Percentiles rank a stretch among this genome's conserved stretches.
phyloP scores from a whole-genome alignment of 768 basidiomycete species.

The Boletus sensibilis region DNA sequence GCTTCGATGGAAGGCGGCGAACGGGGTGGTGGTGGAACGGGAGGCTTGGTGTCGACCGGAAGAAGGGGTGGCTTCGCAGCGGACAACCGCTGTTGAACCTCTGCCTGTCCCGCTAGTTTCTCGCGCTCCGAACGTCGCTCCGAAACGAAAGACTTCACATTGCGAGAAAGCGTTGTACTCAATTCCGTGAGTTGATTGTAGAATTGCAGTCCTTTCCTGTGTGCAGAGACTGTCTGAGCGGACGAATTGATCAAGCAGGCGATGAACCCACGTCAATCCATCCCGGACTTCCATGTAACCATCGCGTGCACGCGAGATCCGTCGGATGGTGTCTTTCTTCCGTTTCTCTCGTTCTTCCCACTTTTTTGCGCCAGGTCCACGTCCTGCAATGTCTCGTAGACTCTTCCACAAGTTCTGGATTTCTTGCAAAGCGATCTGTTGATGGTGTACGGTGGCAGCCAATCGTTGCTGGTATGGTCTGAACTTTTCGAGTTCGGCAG shows the following conservation, averaged over 20 bases:
- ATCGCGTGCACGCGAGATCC: conserved; percentile 76
- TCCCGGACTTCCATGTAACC: conserved; percentile 84
- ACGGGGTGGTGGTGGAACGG: conserved; percentile 46
- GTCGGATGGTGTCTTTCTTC: conserved; percentile 69
- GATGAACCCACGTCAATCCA: conserved; percentile 68
- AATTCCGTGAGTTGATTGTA: conserved; percentile 78
- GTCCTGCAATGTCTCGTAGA: conserved; percentile 69
- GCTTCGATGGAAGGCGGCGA: conserved; percentile 43
- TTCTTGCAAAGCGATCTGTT: conserved; percentile 72
- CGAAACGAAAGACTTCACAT: conserved; percentile 60
- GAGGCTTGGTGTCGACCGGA: conserved; percentile 47
- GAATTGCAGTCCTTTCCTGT: conserved; percentile 85
- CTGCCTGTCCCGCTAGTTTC: conserved; percentile 62
- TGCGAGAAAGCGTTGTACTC: conserved; percentile 53
- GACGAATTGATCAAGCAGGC: not conserved
- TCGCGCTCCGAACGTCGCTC: conserved; percentile 71
- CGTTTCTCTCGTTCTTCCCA: conserved; percentile 81
- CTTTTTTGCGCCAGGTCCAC: conserved; percentile 72
- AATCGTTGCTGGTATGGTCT: conserved; percentile 85
- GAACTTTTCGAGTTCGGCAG: conserved; percentile 94
- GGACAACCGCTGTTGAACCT: conserved; percentile 65
- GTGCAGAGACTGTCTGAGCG: not conserved
- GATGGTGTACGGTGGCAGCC: conserved; percentile 72
- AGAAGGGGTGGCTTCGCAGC: conserved; percentile 37
- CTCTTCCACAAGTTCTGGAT: conserved; percentile 70